These are phyloP conservation scores for Lasiodiplodia citricola DNA, from an alignment of 2,329 filamentous ascomycete genomes.

Conservation along the genomic window DNA sequence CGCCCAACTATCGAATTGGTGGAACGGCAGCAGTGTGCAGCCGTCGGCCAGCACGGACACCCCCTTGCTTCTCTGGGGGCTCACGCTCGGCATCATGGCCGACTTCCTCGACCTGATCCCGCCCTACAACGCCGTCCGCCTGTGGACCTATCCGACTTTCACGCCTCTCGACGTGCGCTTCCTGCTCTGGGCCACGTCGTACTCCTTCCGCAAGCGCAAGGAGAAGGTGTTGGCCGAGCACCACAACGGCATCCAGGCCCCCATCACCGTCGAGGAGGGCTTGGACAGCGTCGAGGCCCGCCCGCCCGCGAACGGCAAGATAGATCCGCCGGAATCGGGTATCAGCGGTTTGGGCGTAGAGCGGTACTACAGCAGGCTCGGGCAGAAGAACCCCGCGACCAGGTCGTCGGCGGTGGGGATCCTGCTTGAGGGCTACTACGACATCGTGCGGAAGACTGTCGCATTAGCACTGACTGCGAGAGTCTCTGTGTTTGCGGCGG, in stretches of 20 bases:
- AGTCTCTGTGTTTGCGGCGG: slow-evolving; percentile 28
- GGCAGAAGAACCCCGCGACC: slow-evolving; percentile 44
- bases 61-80: slow-evolving; percentile 69
- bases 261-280: slow-evolving; percentile 33
- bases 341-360: slow-evolving; percentile 53
- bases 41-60: slow-evolving; percentile 41
- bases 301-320: slow-evolving; percentile 33
- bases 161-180: slow-evolving; percentile 66
- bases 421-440: slow-evolving; percentile 60
- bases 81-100: slow-evolving; percentile 69
- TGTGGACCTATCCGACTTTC: slow-evolving; percentile 74
- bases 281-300: slow-evolving; percentile 34
- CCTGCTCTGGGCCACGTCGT: slow-evolving; percentile 65
- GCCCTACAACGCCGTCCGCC: slow-evolving; percentile 64
- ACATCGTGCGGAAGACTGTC: slow-evolving; percentile 55
- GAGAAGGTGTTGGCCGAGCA: slow-evolving; percentile 27
- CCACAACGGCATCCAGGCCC: neutral
- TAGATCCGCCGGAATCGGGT: slow-evolving; percentile 44
- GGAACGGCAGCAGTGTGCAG: slow-evolving; percentile 36
- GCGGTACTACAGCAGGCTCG: slow-evolving; percentile 40
- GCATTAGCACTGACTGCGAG: slow-evolving; percentile 49
- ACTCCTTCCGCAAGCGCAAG: slow-evolving; percentile 54
- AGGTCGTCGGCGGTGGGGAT: slow-evolving; percentile 51
- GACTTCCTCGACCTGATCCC: slow-evolving; percentile 72
- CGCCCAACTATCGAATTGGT: slow-evolving; percentile 20